A percentile compares a stretch with the other conserved stretches of the same genome.
Evolutionary conservation across 495 filamentous ascomycete species (phyloP).

Genomic region (Aspergillus biplanus): DNA sequence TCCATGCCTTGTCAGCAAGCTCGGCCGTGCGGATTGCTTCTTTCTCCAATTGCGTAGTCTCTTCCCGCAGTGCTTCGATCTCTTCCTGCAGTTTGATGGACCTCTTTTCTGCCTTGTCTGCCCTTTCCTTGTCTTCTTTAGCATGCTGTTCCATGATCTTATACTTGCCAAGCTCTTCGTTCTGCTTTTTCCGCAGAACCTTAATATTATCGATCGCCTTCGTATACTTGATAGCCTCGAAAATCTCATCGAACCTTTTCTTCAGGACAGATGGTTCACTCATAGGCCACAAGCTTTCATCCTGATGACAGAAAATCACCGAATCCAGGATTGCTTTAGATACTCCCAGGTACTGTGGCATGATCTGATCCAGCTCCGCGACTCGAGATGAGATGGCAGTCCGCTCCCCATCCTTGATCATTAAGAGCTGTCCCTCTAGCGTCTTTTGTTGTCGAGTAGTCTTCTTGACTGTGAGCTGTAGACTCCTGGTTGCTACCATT

Average conservation of each 20-base stretch:
- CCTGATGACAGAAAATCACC: constrained; percentile 98
- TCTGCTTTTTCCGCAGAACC: constrained; percentile 77
- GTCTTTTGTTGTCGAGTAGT: constrained; percentile 72
- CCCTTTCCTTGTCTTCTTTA: constrained; percentile 86
- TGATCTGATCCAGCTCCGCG: constrained; percentile 76
- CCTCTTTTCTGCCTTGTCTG: constrained; percentile 68
- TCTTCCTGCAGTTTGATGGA: constrained; percentile 68
- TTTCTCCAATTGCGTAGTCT: constrained; percentile 59
- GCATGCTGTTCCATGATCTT: constrained; percentile 74
- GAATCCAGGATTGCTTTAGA: constrained; percentile 86
- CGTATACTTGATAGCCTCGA: constrained; percentile 94
- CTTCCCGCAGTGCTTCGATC: constrained; percentile 66
- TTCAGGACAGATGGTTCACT: constrained; percentile 84
- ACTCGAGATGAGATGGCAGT: constrained; percentile 75
- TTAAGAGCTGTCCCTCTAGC: constrained; percentile 74
- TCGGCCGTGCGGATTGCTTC: constrained; percentile 58
- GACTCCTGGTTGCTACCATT: constrained; percentile 78
- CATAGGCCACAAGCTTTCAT: constrained; percentile 98
- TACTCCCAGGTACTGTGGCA: constrained; percentile 88
- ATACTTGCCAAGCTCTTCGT: constrained; percentile 68
- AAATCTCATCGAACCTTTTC: constrained; percentile 95
- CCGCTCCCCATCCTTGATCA: constrained; percentile 80
- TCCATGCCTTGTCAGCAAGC: constrained; percentile 61
- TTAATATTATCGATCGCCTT: constrained; percentile 97
- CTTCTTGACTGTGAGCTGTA: constrained; percentile 88